Evolutionary conservation across 192 early-diverging fungal species (phyloP), one percentile per base, ranked within the genome.

Genomic region (Coemansia sp.): DNA sequence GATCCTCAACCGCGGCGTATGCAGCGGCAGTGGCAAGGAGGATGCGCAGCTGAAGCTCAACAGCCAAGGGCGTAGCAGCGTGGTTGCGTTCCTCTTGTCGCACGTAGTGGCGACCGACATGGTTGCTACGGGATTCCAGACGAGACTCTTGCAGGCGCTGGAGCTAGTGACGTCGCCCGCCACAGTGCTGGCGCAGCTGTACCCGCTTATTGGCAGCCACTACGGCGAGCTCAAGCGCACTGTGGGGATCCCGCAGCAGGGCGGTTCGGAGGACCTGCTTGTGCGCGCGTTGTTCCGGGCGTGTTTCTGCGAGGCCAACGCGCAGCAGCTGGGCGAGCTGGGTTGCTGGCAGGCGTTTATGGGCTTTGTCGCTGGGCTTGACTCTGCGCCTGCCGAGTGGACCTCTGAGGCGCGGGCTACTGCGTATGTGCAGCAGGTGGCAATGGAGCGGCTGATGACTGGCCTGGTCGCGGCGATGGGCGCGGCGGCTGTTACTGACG

Each of bases 51-150:
- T 40, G 9, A 75, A 71, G 75, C 74, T 78, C 10, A 55, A 60
- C 61, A 72, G 73, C 42, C 62, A 76, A 13, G 72, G 72, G n/a
- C 87, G 87, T 43, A 72, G 65, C 0, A 71, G 75, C 27, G 67
- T 87, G 24, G 52, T 84, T 16, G 70, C 85, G 6, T 89, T 87
- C 70, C 63, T 90, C 27, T 74, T 91, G 13, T 86, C 86, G 15
- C 89, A 90, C 46, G 75, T 88, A 10, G 75, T 79, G 27, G 85
- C 85, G 0, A 69, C 86, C 16, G 82, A 80, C 13, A 31, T 5
- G 6, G 31, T 16, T 15, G 15, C 33, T 15, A 7, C 57, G 66
- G 66, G 11, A 54, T 73, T 90, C 59, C 78, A 81, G 46, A 44
- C 47, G 9, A 62, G 70, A 4, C 46, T 84, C 43, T 67, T 84